Conservation (phyloP, 73 alveolate genomes). For the Uronychia binucleata region DNA sequence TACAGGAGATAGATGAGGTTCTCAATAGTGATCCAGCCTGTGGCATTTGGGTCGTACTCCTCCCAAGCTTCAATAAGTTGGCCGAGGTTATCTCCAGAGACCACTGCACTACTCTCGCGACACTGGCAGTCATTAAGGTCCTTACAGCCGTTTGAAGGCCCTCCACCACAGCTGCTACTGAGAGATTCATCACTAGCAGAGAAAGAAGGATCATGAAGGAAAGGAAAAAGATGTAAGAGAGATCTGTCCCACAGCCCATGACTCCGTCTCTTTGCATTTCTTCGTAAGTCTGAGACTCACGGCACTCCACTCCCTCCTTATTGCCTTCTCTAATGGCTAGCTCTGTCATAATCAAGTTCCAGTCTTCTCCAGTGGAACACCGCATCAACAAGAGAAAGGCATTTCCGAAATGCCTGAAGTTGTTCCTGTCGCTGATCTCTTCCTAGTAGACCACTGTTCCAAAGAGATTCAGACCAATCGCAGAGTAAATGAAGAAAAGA, state of each 20-base stretch:
- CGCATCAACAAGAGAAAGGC: slow-evolving; percentile 31
- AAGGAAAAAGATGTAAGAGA: slow-evolving; percentile 32
- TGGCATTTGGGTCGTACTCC: slow-evolving; percentile 28
- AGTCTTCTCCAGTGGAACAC: slow-evolving; percentile 47
- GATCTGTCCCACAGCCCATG: slow-evolving; percentile 30
- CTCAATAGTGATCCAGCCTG: slow-evolving; percentile 29
- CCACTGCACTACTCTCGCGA: slow-evolving; percentile 1
- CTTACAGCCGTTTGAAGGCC: slow-evolving; percentile 16
- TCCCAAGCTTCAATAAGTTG: slow-evolving; percentile 10
- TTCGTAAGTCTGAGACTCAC: slow-evolving; percentile 5
- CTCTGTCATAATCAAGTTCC: slow-evolving; percentile 41
- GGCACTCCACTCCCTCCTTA: slow-evolving; percentile 18
- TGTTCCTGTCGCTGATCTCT: neutral
- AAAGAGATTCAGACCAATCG: slow-evolving; percentile 50
- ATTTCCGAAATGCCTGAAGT: slow-evolving; percentile 20
- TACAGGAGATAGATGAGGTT: slow-evolving; percentile 20
- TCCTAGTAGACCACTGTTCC: slow-evolving; percentile 14
- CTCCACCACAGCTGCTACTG: slow-evolving; percentile 46
- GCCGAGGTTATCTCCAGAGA: neutral
- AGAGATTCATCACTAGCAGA: slow-evolving; percentile 26
- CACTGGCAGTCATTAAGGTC: neutral
- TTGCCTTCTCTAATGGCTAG: slow-evolving; percentile 5
- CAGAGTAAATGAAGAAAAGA: slow-evolving; percentile 53
- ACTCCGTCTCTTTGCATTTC: slow-evolving; percentile 24
- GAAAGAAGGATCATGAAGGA: slow-evolving; percentile 12